Evolutionary conservation across 495 filamentous ascomycete species (phyloP), one percentile per base, ranked within the genome.

Genomic region (Aspergillus panamensis): DNA sequence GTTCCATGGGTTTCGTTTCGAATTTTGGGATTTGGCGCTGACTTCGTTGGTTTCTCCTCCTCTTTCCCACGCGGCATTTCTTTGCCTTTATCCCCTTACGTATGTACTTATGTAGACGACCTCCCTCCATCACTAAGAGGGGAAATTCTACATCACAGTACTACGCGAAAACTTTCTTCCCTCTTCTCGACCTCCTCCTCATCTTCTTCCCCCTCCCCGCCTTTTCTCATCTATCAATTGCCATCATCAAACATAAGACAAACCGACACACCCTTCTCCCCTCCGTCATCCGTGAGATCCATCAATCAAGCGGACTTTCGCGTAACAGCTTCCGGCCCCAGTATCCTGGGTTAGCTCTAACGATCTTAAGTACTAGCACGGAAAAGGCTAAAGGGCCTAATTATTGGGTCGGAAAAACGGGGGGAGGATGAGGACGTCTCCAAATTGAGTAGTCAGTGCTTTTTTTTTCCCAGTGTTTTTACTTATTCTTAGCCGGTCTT

Each of bases 301-400:
- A 53, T 52, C 49, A 48, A 48, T 53, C 49, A 48, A 48, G 53
- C 48, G 32, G 54, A 42, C 50, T 44, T 57, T 55, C 54, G 59
- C 59, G 59, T 57, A 57, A 57, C 49, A 17, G 49, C 42, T 47
- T 53, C 59, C 54, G 45, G 51, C 54, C 32, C 50, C 60, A 62
- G 50, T 20, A 39, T 33, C 43, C 51, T 54, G 49, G 59, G 45
- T 44, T 44, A 53, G 51, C 43, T 48, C 53, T 16, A 58, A 47
- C 55, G 55, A 58, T 58, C 55, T 25, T 16, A 25, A 25, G 25
- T 25, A 35, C 56, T 58, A 58, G 30, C 30, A 47, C 48, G n/a
- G 31, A 58, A 39, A 19, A 52, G 42, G 56, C 30, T 52, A 52
- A 48, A 29, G 42, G 7, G 42, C 42, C 56, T 48, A 39, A 58